Evolutionary conservation across 305 asterid species (phyloP), one percentile per base, ranked within the genome.

Genomic region (Solanum hybrid): DNA sequence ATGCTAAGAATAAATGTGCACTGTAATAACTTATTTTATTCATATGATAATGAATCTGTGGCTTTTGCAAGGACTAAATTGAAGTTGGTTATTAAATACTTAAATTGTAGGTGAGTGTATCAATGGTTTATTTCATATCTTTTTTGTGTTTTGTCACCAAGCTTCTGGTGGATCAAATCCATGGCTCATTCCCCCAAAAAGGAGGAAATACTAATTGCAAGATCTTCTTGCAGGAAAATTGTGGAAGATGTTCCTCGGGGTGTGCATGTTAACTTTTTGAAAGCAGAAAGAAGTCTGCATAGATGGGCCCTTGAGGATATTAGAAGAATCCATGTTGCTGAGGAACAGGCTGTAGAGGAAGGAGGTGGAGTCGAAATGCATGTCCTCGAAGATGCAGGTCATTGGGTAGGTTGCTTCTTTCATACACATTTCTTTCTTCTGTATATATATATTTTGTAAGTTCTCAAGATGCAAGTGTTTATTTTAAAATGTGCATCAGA

Each of bases 361-460:
- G 99, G 98, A 91, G 99, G 96, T 14, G 99, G 99, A 88, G 98
- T 97, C 89, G 99, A 97, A 92, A 97, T 97, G 99, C 99, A 97
- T 83, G 98, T 96, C 87, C 97, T 97, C 11, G 99, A 97, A 94
- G 99, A 96, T 92, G 99, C 99, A 87, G 99, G 99, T 84, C 99
- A 97, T 78, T 96, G 99, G 99, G 99, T 97, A 92, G 83, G 92
- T 89, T 84, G 4, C 88, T 71, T n/a, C 89, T 91, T 89, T 89
- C n/a, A 80, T 85, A 22, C n/a, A 31, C 76, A 57, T 20, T 35
- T 85, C 29, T 18, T 18, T 85, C 29, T 18, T 18, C 31, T 84
- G 87, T 46, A 42, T 46, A 20, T 39, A 39, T 39, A 11, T 11
- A 39, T 39, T 83, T 67, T 26, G 6, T 3, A 3, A 57, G 42